Percentiles rank a stretch among this genome's conserved stretches.
Evolutionary conservation across 2,329 filamentous ascomycete genomes (phyloP).

Genomic region (Aspergillus pseudotamarii): DNA sequence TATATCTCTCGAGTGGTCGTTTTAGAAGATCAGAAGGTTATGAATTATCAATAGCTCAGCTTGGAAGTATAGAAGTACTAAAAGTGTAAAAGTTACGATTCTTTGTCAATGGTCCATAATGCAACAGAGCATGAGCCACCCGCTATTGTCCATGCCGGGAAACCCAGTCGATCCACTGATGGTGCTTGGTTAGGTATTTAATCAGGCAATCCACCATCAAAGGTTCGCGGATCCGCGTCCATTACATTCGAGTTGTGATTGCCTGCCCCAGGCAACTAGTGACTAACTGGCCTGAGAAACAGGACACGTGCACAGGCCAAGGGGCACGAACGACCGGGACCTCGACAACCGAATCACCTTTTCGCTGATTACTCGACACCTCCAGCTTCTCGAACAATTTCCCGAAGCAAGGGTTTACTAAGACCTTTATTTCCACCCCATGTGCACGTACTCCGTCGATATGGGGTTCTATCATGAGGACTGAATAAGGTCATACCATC

Average conservation of each 20-base stretch:
- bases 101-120: too few relatives aligned
- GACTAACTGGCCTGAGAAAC: not conserved
- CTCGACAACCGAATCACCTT: conserved; percentile 14
- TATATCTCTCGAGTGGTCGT: too few relatives aligned
- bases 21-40: too few relatives aligned
- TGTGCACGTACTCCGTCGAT: not conserved
- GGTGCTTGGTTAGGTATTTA: not conserved
- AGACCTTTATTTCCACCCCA: not conserved
- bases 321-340: conserved; percentile 7
- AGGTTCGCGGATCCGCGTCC: too few relatives aligned
- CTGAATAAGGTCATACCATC: not conserved
- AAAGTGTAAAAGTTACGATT: too few relatives aligned
- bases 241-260: not conserved
- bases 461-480: not conserved
- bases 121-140: not conserved
- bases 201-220: not conserved
- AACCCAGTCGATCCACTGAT: not conserved
- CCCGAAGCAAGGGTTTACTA: not conserved
- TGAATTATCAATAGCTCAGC: too few relatives aligned
- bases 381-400: not conserved
- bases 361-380: not conserved
- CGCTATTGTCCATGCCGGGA: not conserved
- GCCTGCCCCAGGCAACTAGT: too few relatives aligned
- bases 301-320: conserved; percentile 4
- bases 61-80: too few relatives aligned